Conservation (phyloP, 2,329 filamentous ascomycete genomes). For the Aspergillus floridensis region DNA sequence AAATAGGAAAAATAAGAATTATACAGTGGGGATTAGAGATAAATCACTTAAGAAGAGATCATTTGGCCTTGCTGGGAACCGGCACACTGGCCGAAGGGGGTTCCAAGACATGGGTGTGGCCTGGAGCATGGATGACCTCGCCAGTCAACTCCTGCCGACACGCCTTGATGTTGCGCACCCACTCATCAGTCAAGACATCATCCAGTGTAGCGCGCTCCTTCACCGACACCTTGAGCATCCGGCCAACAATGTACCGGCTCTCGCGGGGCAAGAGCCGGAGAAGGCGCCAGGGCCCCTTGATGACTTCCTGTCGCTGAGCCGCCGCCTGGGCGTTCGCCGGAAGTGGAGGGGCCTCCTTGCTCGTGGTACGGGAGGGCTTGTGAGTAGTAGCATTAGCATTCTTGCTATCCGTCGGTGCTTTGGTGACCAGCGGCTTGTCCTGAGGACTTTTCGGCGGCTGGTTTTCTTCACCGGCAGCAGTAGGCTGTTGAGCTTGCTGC, state of each 20-base stretch:
- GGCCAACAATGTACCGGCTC: constrained; percentile 81
- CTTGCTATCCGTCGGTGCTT: constrained; percentile 16
- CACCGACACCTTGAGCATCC: constrained; percentile 89
- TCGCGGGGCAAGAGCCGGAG: constrained; percentile 84
- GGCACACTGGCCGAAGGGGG: constrained; percentile 49
- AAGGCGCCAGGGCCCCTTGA: constrained; percentile 89
- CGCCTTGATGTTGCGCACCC: constrained; percentile 81
- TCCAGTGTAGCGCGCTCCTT: constrained; percentile 77
- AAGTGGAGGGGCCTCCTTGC: constrained; percentile 40
- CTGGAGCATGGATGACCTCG: constrained; percentile 66
- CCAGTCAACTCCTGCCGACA: constrained; percentile 78
- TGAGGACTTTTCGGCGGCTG: constrained; percentile 24
- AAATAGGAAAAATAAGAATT: not conserved
- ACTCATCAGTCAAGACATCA: constrained; percentile 83
- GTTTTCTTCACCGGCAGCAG: constrained; percentile 27
- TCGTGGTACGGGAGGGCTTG: constrained; percentile 35
- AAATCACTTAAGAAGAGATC: constrained; percentile 24
- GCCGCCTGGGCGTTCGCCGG: constrained; percentile 27
- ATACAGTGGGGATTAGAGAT: constrained; percentile 9
- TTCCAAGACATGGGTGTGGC: constrained; percentile 83
- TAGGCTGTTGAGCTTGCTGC: constrained; percentile 17
- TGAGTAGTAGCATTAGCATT: constrained; percentile 15
- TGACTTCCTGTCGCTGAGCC: constrained; percentile 62
- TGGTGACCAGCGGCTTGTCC: constrained; percentile 25
- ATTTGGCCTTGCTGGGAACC: constrained; percentile 38